Conservation (phyloP, 1,284 basidiomycete species). For the Leccinum cinnamomeum region DNA sequence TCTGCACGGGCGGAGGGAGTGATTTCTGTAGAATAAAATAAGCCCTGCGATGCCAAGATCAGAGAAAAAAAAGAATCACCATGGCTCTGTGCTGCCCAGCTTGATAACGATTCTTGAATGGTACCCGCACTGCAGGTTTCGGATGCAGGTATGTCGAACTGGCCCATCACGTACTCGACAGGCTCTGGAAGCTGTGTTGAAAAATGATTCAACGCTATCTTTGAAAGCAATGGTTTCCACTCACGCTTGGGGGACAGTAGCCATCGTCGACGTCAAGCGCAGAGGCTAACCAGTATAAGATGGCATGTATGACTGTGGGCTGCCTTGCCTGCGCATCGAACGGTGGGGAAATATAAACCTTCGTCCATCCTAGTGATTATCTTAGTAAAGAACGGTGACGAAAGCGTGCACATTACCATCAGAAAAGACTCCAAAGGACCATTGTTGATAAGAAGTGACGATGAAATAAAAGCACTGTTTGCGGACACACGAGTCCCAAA, state of each 20-base stretch:
- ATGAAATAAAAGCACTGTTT: constrained; percentile 44
- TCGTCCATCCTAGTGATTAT: constrained; percentile 38
- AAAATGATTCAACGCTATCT: background rate
- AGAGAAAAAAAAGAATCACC: constrained; percentile 26
- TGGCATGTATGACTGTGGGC: constrained; percentile 36
- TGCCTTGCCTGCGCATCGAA: constrained; percentile 29
- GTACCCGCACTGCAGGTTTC: constrained; percentile 18
- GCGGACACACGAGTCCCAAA: constrained; percentile 46
- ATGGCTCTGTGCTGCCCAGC: constrained; percentile 36
- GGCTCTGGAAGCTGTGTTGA: constrained; percentile 40
- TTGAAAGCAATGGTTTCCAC: constrained; percentile 5
- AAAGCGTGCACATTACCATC: constrained; percentile 33
- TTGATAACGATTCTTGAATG: constrained; percentile 36
- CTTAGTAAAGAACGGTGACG: constrained; percentile 14
- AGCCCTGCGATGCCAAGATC: background rate
- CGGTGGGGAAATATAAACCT: constrained; percentile 37
- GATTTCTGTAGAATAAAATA: constrained; percentile 18
- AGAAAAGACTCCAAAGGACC: constrained; percentile 53
- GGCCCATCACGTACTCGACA: constrained; percentile 34
- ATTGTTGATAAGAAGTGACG: constrained; percentile 48
- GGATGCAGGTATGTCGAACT: constrained; percentile 23
- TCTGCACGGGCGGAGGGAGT: constrained; percentile 25
- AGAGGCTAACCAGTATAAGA: constrained; percentile 37
- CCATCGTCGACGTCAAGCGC: constrained; percentile 36
- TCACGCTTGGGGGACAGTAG: constrained; percentile 30